Base-by-base conservation (phyloP, 257 asterid genomes). In the Solanum pennellii region DNA sequence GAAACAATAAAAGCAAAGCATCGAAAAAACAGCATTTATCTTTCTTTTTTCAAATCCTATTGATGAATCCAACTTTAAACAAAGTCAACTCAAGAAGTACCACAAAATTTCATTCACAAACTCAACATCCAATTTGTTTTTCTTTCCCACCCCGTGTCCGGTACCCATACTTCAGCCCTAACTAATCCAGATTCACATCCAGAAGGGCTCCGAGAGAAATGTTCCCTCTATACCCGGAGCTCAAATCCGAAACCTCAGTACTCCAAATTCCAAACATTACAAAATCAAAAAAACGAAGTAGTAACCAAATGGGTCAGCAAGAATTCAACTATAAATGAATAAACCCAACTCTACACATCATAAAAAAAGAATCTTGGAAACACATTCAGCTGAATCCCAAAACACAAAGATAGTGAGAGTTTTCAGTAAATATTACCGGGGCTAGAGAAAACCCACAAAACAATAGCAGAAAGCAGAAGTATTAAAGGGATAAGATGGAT, bases 401-500 rank as follows among this genome's bases (percentile, higher is more conserved):
- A 79, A 45, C 16, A 73, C 41, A 79, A n/a, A 27, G 6, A 42
- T 23, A 39, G 62, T 44, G 39, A 25, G 15, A 14, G 33, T 12
- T 16, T 80, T 49, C 7, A 49, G 44, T 47, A 49, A 82, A 29
- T 20, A 23, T 86, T 76, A 94, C 98, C 98, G 71, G 94, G 95
- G 23, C 90, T 76, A 65, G 98, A 95, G 89, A 91, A 95, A 87
- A 91, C 83, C 96, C 97, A 95, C 75, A 95, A 88, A 87, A 95
- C 68, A 52, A 91, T 72, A 69, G 94, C 95, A 86, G 97, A 94
- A n/a, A 94, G 49, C 65, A 94, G 15, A 21, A 95, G 90, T 83
- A 95, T 16, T 49, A 95, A 16, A 13, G 98, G 98, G 86, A 95
- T 95, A 72, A 93, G 68, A 83, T 95, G 98, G n/a, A 95, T 87